Base-by-base conservation (phyloP, 1,139 yeast species). In the Sugiyamaella pinicola region DNA sequence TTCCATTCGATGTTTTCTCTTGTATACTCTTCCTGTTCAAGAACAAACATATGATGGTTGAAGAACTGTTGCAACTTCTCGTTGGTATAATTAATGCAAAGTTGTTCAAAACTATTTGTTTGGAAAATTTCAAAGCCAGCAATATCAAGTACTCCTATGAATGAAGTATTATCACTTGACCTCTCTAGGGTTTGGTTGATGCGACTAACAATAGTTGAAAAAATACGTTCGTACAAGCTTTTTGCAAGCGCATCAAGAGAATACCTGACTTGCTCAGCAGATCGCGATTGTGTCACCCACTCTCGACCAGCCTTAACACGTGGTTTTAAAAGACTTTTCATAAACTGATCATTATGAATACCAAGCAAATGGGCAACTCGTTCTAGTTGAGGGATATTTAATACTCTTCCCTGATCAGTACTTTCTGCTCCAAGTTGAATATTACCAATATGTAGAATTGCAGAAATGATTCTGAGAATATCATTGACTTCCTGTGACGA, bases 71-170 rank as follows among this genome's bases (percentile, higher is more conserved):
- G 99, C 44, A 95, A 76, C 66, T 88, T 90, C 70, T 95, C 99
- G 69, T 95, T 95, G 47, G 99, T 93, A 68, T 88, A 93, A 66
- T 95, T 95, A 67, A 95, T 95, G 71, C 99, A 93, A 42, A 95
- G 78, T 70, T 95, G 99, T 69, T 95, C 99, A 68, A 95, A 93
- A 1, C 96, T 88, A 67, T 95, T 95, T 56, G 80, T 79, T 54
- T 88, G 84, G 67, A 95, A 95, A 55, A 93, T 93, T 72, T 95
- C 99, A 71, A 93, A 95, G 6, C 99, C 99, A 0, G 98, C 98
- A 64, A 93, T 95, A 75, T 93, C 99, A 55, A 93, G 75, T 2
- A 95, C 95, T 1, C 99, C 99, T 62, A 93, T 89, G 61, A 85
- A 91, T 55, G 85, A 82, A 17, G 74, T 69, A 17, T 74, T 69